These are phyloP conservation scores for Rhizoclosmatium globosum DNA, from an alignment of 192 early-diverging fungal genomes.

Conservation along the genomic window DNA sequence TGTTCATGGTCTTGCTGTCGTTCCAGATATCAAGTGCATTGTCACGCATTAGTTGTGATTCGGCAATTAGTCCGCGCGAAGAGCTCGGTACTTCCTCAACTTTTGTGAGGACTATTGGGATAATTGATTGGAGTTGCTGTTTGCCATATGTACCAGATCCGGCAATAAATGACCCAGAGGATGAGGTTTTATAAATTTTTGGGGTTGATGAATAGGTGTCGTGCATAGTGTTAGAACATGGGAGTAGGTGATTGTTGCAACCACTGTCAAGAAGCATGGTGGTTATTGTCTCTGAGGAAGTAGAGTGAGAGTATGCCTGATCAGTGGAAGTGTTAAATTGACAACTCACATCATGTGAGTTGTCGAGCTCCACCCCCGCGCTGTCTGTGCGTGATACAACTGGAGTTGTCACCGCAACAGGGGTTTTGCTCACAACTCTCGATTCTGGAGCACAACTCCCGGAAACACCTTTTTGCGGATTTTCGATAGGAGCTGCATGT, in stretches of 20 bases:
- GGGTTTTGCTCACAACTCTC: not conserved
- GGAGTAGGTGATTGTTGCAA: not conserved
- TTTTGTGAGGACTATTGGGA: not conserved
- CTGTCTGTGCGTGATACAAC: not conserved
- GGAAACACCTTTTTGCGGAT: not conserved
- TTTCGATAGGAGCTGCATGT: not conserved
- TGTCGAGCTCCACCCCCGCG: not conserved
- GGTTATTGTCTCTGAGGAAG: not conserved
- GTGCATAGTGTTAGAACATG: not conserved
- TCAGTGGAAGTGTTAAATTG: not conserved
- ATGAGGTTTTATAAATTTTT: not conserved
- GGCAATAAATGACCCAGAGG: not conserved
- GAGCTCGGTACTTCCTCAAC: not conserved
- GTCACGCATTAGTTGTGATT: not conserved
- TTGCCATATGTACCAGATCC: not conserved
- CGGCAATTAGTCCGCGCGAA: not conserved
- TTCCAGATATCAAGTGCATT: not conserved
- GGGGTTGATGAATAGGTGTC: not conserved
- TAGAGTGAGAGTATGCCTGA: not conserved
- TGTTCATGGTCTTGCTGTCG: not conserved
- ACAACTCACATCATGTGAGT: slow-evolving; percentile 1
- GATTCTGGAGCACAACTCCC: not conserved
- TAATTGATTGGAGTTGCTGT: not conserved
- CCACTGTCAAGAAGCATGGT: not conserved
- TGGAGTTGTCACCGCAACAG: not conserved